These are phyloP conservation scores for Termitomyces sp. DNA, from an alignment of 768 basidiomycete species.

Conservation along the genomic window DNA sequence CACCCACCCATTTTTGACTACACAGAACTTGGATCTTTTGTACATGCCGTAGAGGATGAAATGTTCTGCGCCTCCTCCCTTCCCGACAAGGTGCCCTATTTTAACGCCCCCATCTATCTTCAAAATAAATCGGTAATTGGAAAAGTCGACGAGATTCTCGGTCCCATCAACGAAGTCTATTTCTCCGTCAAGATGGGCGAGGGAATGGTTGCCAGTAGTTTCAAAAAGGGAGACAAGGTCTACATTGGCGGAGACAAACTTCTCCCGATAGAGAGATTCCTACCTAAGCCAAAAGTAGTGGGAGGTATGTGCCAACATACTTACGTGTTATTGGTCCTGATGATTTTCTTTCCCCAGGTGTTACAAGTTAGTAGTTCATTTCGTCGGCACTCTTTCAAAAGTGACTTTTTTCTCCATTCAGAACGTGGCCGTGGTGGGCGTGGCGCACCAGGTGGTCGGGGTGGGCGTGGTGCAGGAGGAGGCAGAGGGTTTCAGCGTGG, in stretches of 20 bases:
- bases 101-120: conserved; percentile 98
- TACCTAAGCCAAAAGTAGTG: conserved; percentile 89
- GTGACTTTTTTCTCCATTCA: conserved; percentile 16
- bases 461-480: conserved; percentile 35
- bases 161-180: conserved; percentile 97
- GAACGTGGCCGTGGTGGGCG: conserved; percentile 42
- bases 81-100: conserved; percentile 93
- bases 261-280: conserved; percentile 91
- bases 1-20: conserved; percentile 11
- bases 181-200: conserved; percentile 97
- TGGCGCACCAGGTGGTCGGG: conserved; percentile 39
- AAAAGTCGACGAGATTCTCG: conserved; percentile 99
- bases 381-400: neutral
- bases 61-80: conserved; percentile 91
- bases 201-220: conserved; percentile 93
- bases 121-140: conserved; percentile 95
- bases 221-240: conserved; percentile 97
- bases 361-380: conserved; percentile 41
- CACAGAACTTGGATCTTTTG: conserved; percentile 86
- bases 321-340: neutral
- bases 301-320: conserved; percentile 47
- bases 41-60: conserved; percentile 96
- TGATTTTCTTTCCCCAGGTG: conserved; percentile 31
- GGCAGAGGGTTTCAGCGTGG: conserved; percentile 47
- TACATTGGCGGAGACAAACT: conserved; percentile 98